A percentile compares a stretch with the other conserved stretches of the same genome.
Evolutionary conservation across 2,329 filamentous ascomycete species (phyloP).

Genomic region (Epichloe festucae): DNA sequence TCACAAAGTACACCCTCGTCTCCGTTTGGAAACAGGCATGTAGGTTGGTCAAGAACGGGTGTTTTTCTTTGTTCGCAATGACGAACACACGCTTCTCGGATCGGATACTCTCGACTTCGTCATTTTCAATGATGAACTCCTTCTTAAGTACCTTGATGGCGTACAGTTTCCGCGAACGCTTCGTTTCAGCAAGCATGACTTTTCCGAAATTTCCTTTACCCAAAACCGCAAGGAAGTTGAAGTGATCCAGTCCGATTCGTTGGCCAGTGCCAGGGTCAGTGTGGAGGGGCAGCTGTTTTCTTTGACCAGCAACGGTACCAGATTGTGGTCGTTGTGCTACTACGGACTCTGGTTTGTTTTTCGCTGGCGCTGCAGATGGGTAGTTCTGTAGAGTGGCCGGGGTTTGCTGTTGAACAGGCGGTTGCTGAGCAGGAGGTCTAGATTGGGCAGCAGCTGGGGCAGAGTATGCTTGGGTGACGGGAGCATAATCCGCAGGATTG

Average conservation of each 20-base stretch:
- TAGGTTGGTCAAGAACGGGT: constrained; percentile 88
- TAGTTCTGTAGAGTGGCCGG: constrained; percentile 24
- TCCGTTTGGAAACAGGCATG: constrained; percentile 99
- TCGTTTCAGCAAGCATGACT: constrained; percentile 98
- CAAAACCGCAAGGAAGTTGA: constrained; percentile 96
- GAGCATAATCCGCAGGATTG: constrained; percentile 66
- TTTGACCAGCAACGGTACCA: constrained; percentile 21
- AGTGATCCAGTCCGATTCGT: constrained; percentile 91
- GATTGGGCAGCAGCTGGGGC: constrained; percentile 18
- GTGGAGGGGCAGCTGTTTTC: constrained; percentile 55
- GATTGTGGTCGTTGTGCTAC: constrained; percentile 18
- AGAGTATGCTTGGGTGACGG: constrained; percentile 36
- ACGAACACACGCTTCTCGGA: constrained; percentile 97
- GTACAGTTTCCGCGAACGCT: constrained; percentile 80
- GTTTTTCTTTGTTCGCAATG: constrained; percentile 90
- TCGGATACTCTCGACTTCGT: constrained; percentile 94
- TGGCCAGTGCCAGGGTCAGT: constrained; percentile 62
- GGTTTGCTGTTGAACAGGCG: constrained; percentile 16
- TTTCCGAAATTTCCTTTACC: constrained; percentile 99
- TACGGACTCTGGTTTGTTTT: constrained; percentile 26
- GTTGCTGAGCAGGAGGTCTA: constrained; percentile 17
- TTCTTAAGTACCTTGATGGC: constrained; percentile 99
- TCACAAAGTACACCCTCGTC: constrained; percentile 96
- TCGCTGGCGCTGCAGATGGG: constrained; percentile 15
- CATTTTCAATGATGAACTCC: constrained; percentile 99